Conservation (phyloP, 2,329 filamentous ascomycete species). For the Aciculosporium take region DNA sequence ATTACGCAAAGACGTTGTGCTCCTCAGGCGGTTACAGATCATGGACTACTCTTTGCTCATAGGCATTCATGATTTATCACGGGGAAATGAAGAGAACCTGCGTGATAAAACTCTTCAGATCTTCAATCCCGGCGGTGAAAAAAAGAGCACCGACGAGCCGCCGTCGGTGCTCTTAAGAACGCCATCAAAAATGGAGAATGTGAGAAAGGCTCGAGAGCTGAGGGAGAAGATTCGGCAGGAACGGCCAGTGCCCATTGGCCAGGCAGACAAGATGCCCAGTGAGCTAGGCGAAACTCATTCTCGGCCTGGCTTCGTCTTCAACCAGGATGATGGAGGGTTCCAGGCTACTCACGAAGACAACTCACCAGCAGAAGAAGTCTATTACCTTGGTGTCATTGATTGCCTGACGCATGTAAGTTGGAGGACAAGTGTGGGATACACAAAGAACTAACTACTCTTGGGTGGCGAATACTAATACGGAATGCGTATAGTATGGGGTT, state of each 20-base stretch:
- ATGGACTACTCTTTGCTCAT: slow-evolving; percentile 98
- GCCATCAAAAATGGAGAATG: slow-evolving; percentile 84
- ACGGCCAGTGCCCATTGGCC: slow-evolving; percentile 82
- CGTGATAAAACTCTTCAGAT: slow-evolving; percentile 81
- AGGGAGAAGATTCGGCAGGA: slow-evolving; percentile 86
- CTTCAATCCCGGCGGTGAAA: slow-evolving; percentile 75
- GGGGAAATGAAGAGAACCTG: slow-evolving; percentile 90
- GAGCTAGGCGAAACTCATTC: slow-evolving; percentile 64
- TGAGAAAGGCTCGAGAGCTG: slow-evolving; percentile 78
- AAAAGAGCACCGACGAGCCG: slow-evolving; percentile 39
- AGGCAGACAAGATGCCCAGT: slow-evolving; percentile 81
- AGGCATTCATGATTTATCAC: slow-evolving; percentile 79
- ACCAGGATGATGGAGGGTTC: slow-evolving; percentile 86
- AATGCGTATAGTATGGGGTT: slow-evolving; percentile 59
- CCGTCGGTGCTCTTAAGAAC: slow-evolving; percentile 65
- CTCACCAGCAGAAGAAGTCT: slow-evolving; percentile 73
- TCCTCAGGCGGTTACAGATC: slow-evolving; percentile 80
- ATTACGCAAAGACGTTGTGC: slow-evolving; percentile 69
- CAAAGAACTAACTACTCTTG: not conserved
- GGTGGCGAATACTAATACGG: not conserved
- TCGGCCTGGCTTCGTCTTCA: slow-evolving; percentile 66
- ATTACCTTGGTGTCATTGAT: slow-evolving; percentile 96
- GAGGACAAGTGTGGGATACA: not conserved
- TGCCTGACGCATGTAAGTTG: slow-evolving; percentile 83
- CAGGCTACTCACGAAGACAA: slow-evolving; percentile 86